Base-by-base conservation (phyloP, 805 yeast genomes). In the Ogataea allantospora region DNA sequence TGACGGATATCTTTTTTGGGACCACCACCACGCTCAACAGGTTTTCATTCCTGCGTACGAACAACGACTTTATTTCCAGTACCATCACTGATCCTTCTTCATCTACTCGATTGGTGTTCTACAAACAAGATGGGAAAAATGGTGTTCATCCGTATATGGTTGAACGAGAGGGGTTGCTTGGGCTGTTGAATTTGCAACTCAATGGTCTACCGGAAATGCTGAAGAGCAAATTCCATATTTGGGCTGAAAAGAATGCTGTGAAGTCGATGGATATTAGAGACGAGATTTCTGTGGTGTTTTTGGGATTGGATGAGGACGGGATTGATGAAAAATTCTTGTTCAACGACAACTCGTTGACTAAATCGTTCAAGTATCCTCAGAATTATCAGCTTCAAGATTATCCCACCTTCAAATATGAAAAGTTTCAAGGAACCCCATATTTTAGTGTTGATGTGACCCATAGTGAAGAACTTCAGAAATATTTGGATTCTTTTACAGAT, bases 401-500 rank as follows among this genome's bases (percentile, higher is more conserved):
- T 17, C 46, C 47, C 4, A 9, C 13, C 3, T 44, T 51, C 26
- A 18, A 39, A 17, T 44, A 44, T 15, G 66, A 42, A n/a, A 62
- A 33, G 69, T 71, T 15, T 77, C 78, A 54, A 64, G 89, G 89
- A 3, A 65, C 71, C 5, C 88, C 91, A 3, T 72, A 70, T 49
- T 81, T 68, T 59, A 86, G 81, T 0, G 69, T 83, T 21, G 87
- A 82, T 48, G 61, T 80, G 19, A 60, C 76, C 4, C 50, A 57
- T 3, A 53, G 56, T 23, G n/a, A 31, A 4, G 39, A 45, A 6
- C 30, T 49, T 13, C 45, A 51, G 20, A 30, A 38, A 1, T 48
- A 41, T 25, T 20, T 53, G 25, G 7, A 12, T 6, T 15, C 26
- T 2, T 33, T 46, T 12, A 33, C 42, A 5, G 23, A 47, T 6